Conservation (phyloP, 2,329 filamentous ascomycete genomes). For the Fusarium nygamai region DNA sequence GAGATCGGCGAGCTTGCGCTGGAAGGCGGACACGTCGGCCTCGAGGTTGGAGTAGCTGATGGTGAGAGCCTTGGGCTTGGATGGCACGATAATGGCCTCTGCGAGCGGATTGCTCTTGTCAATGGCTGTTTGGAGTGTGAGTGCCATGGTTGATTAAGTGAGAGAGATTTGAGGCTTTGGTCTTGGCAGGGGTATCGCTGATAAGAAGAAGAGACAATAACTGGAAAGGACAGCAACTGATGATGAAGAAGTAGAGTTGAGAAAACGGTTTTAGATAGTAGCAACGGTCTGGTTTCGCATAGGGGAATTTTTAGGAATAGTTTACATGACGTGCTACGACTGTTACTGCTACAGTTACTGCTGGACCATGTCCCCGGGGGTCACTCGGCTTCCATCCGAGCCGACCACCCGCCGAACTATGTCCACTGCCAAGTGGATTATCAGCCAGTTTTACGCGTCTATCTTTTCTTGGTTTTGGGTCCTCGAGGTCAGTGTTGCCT, state of each 20-base stretch:
- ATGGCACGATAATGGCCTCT: slow-evolving; percentile 78
- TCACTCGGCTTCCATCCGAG: slow-evolving; percentile 38
- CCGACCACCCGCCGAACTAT: slow-evolving; percentile 36
- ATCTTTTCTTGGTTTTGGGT: background rate
- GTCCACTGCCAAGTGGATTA: slow-evolving; percentile 25
- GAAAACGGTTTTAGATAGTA: background rate
- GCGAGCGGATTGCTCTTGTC: slow-evolving; percentile 54
- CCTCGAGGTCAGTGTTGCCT: background rate
- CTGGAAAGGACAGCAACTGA: background rate
- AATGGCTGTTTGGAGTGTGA: slow-evolving; percentile 63
- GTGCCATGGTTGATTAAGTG: slow-evolving; percentile 44
- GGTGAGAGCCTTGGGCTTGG: slow-evolving; percentile 68
- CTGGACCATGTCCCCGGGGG: slow-evolving; percentile 18
- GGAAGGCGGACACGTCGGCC: slow-evolving; percentile 74
- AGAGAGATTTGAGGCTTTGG: background rate
- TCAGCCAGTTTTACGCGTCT: slow-evolving; percentile 24
- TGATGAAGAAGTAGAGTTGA: background rate
- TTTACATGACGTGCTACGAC: slow-evolving; percentile 43
- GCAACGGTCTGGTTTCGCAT: background rate
- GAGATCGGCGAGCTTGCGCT: slow-evolving; percentile 78
- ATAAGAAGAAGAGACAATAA: slow-evolving; percentile 1
- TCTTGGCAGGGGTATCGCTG: slow-evolving; percentile 1
- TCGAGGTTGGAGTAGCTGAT: slow-evolving; percentile 76
- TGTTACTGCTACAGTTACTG: background rate
- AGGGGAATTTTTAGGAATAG: slow-evolving; percentile 8